Base-by-base conservation (phyloP, 345 rosid genomes). In the Sonneratia alba region DNA sequence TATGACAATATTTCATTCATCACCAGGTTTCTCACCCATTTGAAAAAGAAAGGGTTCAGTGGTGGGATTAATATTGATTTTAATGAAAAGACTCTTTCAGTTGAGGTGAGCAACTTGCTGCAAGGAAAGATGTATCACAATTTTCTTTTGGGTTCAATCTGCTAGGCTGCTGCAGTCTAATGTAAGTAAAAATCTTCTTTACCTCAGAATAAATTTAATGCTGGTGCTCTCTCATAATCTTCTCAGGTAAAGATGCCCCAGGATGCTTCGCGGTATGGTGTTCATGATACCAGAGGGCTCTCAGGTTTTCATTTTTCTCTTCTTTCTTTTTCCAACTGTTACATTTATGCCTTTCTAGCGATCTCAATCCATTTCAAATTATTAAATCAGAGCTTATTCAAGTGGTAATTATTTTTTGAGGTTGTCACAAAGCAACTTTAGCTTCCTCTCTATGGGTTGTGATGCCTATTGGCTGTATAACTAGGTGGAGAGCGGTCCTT, bases 401-500 rank as follows among this genome's bases (percentile, higher is more conserved):
- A 18, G 22, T 18, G 6, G 59, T 53, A 21, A 51, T 53, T 53
- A 4, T 53, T 2, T 53, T 53, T 53, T 53, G 59, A 34, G 38
- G 18, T 24, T 62, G 8, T 6, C 56, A 42, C 67, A 69, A 68
- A 49, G 4, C 51, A 1, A 9, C 40, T 57, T 42, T 45, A n/a
- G 70, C 24, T 62, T 62, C 36, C 36, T 38, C n/a, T 24, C n/a
- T 22, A 38, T 3, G 55, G 6, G 37, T 67, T 48, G 0, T 59
- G 62, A 49, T 57, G 45, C 34, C 27, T 19, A 21, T 37, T 76
- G 65, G 43, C 66, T 56, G 65, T 78, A 36, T 75, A 67, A 73
- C 71, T 71, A 95, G 99, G 99, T 55, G 99, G 97, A 37, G 99
- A 95, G 75, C 97, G 99, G 66, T 92, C 99, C 67, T 92, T 95